phyloP scores from a whole-genome alignment of 495 filamentous ascomycete genomes.

The Neurospora sp. region DNA sequence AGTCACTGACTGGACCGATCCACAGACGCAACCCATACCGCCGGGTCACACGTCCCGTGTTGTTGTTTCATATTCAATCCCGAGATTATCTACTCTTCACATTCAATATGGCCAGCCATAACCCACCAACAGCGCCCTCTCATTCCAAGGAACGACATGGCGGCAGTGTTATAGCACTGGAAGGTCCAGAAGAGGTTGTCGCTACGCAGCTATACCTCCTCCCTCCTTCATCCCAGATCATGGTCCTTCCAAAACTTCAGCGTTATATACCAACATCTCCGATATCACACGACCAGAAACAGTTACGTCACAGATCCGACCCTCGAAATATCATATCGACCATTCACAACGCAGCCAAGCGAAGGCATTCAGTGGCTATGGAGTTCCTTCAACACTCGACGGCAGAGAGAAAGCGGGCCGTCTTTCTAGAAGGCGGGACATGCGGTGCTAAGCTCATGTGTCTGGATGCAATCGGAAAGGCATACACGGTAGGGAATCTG shows the following conservation, averaged over 20 bases:
- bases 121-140: background rate
- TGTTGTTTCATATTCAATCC: background rate
- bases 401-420: slow-evolving; percentile 30
- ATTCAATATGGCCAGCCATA: background rate
- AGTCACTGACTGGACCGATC: background rate
- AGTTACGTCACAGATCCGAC: slow-evolving; percentile 16
- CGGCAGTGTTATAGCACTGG: slow-evolving; percentile 43
- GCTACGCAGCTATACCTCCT: slow-evolving; percentile 42
- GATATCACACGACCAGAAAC: slow-evolving; percentile 6
- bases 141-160: slow-evolving; percentile 9
- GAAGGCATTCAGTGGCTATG: slow-evolving; percentile 32
- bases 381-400: slow-evolving; percentile 34
- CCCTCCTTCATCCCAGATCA: slow-evolving; percentile 37
- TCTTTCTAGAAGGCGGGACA: slow-evolving; percentile 43
- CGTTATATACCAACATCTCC: slow-evolving; percentile 17
- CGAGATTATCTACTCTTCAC: background rate
- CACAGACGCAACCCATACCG: background rate
- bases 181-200: slow-evolving; percentile 37
- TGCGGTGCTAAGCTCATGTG: slow-evolving; percentile 35
- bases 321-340: slow-evolving; percentile 28
- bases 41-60: background rate
- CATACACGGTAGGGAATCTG: slow-evolving; percentile 31
- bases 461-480: slow-evolving; percentile 31
- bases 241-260: slow-evolving; percentile 35
- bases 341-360: slow-evolving; percentile 30